Base-by-base conservation (phyloP, 805 yeast genomes). In the Zygosaccharomyces rouxii region DNA sequence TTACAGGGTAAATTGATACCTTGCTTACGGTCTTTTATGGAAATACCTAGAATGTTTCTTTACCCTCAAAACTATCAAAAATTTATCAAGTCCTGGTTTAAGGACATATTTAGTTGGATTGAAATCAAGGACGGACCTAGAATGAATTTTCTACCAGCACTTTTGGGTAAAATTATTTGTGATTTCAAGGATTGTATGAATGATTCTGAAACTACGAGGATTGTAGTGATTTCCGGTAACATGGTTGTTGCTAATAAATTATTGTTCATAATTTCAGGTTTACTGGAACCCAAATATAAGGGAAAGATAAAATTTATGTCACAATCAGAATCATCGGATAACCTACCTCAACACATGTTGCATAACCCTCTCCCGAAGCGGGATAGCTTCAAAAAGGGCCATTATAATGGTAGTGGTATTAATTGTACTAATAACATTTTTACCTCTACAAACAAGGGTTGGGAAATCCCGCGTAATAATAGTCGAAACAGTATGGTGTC, bases 221-320 rank as follows among this genome's bases (percentile, higher is more conserved):
- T 80, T 1, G 79, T 79, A 1, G 69, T 80, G 3, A 72, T 79
- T 76, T 79, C 85, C 0, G 77, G 81, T 13, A 80, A 80, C 56
- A 78, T 81, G 30, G 75, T 75, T 6, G 81, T 80, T 7, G 83
- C 84, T 1, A 81, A 80, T 55, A 79, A 79, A 57, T 64, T 80
- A 47, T 67, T 80, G 0, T 80, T 78, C 48, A 75, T 80, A 6
- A 52, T 80, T 7, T 72, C 78, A 46, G 84, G 79, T 0, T 49
- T 80, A 22, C 61, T 80, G 14, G 75, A 78, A 30, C 71, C 63
- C 21, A 58, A 64, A 7, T 54, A 58, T 38, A 49, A 55, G 2
- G 58, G 63, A 5, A 44, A 46, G 11, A 28, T 57, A 22, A 38
- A 43, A 18, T 14, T 55, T 56, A 18, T 61, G 58, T 38, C 55